These are phyloP conservation scores for Apiospora aurea DNA, from an alignment of 2,329 filamentous ascomycete species.

Conservation along the genomic window DNA sequence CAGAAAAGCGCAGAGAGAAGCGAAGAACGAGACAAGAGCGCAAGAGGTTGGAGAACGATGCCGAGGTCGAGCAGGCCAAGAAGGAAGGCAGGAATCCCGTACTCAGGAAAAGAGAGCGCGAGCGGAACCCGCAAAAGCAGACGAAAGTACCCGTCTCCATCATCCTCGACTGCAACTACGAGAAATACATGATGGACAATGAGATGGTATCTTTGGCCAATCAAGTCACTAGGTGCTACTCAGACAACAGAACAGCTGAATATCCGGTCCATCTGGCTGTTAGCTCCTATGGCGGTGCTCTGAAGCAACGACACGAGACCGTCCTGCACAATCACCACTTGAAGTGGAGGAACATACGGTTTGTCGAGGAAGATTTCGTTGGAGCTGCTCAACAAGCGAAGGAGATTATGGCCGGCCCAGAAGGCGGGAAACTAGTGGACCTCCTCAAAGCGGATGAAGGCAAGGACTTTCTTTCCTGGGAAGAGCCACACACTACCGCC, in stretches of 20 bases:
- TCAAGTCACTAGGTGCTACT: slow-evolving; percentile 88
- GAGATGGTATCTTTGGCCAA: slow-evolving; percentile 83
- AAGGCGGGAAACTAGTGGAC: slow-evolving; percentile 66
- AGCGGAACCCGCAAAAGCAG: slow-evolving; percentile 37
- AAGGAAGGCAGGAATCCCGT: slow-evolving; percentile 52
- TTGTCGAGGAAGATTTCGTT: slow-evolving; percentile 78
- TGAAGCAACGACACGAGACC: slow-evolving; percentile 82
- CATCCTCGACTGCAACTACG: slow-evolving; percentile 91
- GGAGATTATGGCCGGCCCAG: slow-evolving; percentile 67
- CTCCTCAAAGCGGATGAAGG: slow-evolving; percentile 54
- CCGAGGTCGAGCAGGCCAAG: slow-evolving; percentile 54
- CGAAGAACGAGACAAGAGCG: slow-evolving; percentile 55
- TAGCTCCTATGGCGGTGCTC: slow-evolving; percentile 76
- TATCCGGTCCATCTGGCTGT: slow-evolving; percentile 78
- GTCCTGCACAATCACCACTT: slow-evolving; percentile 74
- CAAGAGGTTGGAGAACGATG: slow-evolving; percentile 58
- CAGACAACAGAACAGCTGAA: slow-evolving; percentile 76
- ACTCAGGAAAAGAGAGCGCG: slow-evolving; percentile 44
- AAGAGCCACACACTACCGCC: slow-evolving; percentile 39
- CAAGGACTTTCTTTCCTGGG: slow-evolving; percentile 42
- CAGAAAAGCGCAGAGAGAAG: slow-evolving; percentile 63
- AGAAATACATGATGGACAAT: slow-evolving; percentile 85
- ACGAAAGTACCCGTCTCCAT: slow-evolving; percentile 75
- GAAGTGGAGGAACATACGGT: slow-evolving; percentile 80
- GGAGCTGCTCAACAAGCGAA: slow-evolving; percentile 71